Evolutionary conservation across 1,139 yeast species (phyloP), one percentile per base, ranked within the genome.

Genomic region (Geotrichum europaeum): DNA sequence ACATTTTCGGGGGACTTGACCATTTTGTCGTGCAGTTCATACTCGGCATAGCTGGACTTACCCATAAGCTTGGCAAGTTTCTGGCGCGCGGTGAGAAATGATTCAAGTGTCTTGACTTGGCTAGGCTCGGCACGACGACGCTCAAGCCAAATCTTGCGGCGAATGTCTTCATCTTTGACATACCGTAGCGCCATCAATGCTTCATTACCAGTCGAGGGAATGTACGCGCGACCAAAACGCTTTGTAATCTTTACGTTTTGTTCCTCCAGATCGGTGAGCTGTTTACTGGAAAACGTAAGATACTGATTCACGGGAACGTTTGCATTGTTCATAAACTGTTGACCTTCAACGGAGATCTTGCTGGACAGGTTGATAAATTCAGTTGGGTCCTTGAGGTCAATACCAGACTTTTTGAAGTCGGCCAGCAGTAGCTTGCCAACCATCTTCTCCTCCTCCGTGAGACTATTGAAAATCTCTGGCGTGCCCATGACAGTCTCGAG

Each of bases 351-450:
- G 1, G 97, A 88, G 25, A 94, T 90, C 64, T 86, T 83, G 66
- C 89, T 95, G 4, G 97, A 88, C 51, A 91, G 76, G 18, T 83
- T 80, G 34, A 94, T 92, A 72, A 94, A 95, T 64, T 82, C 80
- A 34, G 78, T 76, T 0, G 86, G 84, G 30, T 78, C 80, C 47
- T 40, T 40, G 85, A 92, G 85, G 68, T 87, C 87, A 50, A 92
- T 89, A 0, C 99, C 99, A 0, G 97, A 89, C 65, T 91, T 85
- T 67, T 89, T 89, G 70, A 94, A 94, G 73, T 95, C 99, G 58
- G 88, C 85, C 64, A 86, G 78, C 53, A 95, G 78, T 56, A 91
- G 82, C 60, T 83, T 81, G 0, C 97, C 99, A 1, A 92, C 98
- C 59, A 86, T 82, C 15, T 83, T 72, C 70, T 95, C 98, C 73